Base-by-base conservation (phyloP, 768 basidiomycete species). In the Pisolithus orientalis region DNA sequence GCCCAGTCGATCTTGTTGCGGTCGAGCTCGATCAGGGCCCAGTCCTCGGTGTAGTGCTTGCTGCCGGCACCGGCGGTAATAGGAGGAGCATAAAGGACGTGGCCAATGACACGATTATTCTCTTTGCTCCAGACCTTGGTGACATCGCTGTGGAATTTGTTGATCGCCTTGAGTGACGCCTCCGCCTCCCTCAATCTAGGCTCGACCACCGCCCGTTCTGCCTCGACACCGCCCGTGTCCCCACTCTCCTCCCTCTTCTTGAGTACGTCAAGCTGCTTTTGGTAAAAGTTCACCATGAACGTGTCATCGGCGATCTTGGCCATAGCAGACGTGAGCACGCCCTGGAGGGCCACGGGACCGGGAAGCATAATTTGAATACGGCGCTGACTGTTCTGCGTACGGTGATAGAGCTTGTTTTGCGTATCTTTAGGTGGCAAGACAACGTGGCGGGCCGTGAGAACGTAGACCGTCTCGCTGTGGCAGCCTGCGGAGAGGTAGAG, bases 1-100 rank as follows among this genome's bases (percentile, higher is more conserved):
- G 55, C 39, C 54, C 66, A 62, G 54, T 72, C 73, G 5, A 71
- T 67, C 48, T 49, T 49, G 21, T 49, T 32, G 5, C 9, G 5
- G 48, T 40, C 5, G 37, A 49, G 48, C 45, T 57, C 46, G 55
- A 73, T 72, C 6, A 39, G 53, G 17, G 46, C 55, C 70, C 72
- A 72, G 56, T 74, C 73, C 17, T 49, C 13, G 25, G 62, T 68
- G 48, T 58, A 73, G 4, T 47, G 44, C 50, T 65, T 25, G 50
- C n/a, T n/a, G n/a, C n/a, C n/a, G n/a, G n/a, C n/a, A 32, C 37
- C 44, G 59, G 60, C 63, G 21, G 38, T 53, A 56, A 70, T 68
- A 6, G 53, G 40, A 13, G 54, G 55, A 54, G 54, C 47, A 61
- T 70, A 64, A 46, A 70, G 46, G 53, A 74, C 67, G 46, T 38